Base-by-base conservation (phyloP, 371 early-diverging fungal genomes). In the Mucor racemosus region DNA sequence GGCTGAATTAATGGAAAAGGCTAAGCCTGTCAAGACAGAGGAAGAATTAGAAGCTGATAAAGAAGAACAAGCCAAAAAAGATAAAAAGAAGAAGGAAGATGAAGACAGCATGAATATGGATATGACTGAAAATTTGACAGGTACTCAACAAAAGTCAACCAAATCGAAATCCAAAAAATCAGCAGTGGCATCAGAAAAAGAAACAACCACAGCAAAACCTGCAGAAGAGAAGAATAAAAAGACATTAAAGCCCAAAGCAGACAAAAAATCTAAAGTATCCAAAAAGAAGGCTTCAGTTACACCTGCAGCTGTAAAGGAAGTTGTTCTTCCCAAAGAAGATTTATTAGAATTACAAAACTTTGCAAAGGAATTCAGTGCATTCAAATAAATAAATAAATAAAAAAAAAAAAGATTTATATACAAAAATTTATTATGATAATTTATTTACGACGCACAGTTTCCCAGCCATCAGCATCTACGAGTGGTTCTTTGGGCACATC, bases 401-500 rank as follows among this genome's bases (percentile, higher is more conserved):
- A 46, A 46, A 46, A 57, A 39, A 38, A 5, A 26, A 26, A 26
- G 26, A 3, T 53, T 21, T 53, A 53, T 53, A 31, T 31, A 53
- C 11, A 21, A 48, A 9, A 9, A 4, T 26, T 26, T 26, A 26
- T 26, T 26, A 3, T 26, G 26, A 1, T 40, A 57, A 8, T 39
- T 61, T 75, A 67, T 60, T 69, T 70, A 58, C 70, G 72, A 59
- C 74, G 75, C 13, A 83, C 85, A 26, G 69, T 81, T 62, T 84
- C 82, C 67, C 82, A 83, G 4, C 84, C 87, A 73, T 85, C 86
- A 55, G 78, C 84, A 62, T 84, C 84, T 15, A 80, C 79, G 21
- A 73, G 58, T 19, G 83, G 79, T 48, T 72, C 78, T 33, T 74
- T 65, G 17, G 76, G 74, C 19, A 73, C 55, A 61, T 71, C 78